Evolutionary conservation across 2,329 filamentous ascomycete species (phyloP).

Genomic region (Cercospora sesami): DNA sequence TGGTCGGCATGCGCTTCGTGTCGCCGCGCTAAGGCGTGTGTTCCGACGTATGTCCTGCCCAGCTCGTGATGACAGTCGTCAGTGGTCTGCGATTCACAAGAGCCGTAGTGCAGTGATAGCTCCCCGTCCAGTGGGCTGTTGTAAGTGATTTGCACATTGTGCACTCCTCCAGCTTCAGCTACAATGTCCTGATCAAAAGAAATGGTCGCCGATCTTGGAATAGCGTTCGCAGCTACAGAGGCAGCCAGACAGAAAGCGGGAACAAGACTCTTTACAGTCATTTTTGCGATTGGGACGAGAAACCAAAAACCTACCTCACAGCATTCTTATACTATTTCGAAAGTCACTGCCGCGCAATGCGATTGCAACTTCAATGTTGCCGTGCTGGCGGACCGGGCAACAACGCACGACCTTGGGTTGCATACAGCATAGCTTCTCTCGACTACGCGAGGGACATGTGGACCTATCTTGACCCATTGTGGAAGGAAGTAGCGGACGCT

Average conservation of each 20-base stretch:
- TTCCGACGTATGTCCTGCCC: slow-evolving; percentile 44
- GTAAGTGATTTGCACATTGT: slow-evolving; percentile 53
- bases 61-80: slow-evolving; percentile 48
- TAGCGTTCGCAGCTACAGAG: slow-evolving; percentile 16
- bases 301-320: not conserved
- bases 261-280: slow-evolving; percentile 20
- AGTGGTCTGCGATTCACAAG: slow-evolving; percentile 42
- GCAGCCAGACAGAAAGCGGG: slow-evolving; percentile 24
- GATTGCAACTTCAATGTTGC: not conserved
- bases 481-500: not conserved
- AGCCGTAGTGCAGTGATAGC: slow-evolving; percentile 49
- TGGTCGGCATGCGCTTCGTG: slow-evolving; percentile 34
- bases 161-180: slow-evolving; percentile 41
- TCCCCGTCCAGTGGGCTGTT: slow-evolving; percentile 47
- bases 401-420: not conserved
- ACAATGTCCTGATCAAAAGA: slow-evolving; percentile 31
- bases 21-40: slow-evolving; percentile 34
- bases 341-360: not conserved
- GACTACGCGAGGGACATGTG: slow-evolving; percentile 3
- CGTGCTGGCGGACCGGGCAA: not conserved
- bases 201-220: slow-evolving; percentile 25
- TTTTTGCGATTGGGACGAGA: slow-evolving; percentile 10
- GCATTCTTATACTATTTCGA: not conserved
- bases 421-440: not conserved
- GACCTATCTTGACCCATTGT: not conserved